A percentile compares a stretch with the other conserved stretches of the same genome.
Conservation (phyloP, 2,329 filamentous ascomycete species). For the Teratosphaeriaceae sp. region DNA sequence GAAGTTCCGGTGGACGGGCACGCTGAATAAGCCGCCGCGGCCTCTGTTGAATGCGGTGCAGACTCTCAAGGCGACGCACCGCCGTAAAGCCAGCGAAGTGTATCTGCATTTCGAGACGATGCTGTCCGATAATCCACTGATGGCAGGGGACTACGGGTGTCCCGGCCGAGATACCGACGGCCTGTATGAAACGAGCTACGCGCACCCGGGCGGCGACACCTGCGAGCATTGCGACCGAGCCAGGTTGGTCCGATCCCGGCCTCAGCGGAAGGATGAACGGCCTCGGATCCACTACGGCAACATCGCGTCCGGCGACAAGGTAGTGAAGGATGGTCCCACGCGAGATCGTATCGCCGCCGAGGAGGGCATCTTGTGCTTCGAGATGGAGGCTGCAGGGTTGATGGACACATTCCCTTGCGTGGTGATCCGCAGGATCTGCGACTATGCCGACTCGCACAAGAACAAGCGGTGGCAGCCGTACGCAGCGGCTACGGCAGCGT, state of each 20-base stretch:
- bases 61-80: conserved; percentile 6
- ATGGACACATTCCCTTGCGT: conserved; percentile 10
- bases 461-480: conserved; percentile 1
- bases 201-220: conserved; percentile 4
- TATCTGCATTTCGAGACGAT: conserved; percentile 4
- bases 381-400: conserved; percentile 22
- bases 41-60: conserved; percentile 9
- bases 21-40: conserved; percentile 10
- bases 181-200: conserved; percentile 4
- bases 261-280: background rate
- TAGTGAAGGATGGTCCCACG: conserved; percentile 16
- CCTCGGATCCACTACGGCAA: conserved; percentile 17
- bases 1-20: conserved; percentile 1
- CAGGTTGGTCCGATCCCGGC: conserved; percentile 3
- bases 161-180: conserved; percentile 5
- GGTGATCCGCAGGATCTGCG: background rate
- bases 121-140: background rate
- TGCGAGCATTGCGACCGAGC: conserved; percentile 6
- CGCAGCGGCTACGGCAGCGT: background rate
- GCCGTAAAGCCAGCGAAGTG: conserved; percentile 1
- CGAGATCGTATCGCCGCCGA: conserved; percentile 10
- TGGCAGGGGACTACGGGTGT: conserved; percentile 4
- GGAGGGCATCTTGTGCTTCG: conserved; percentile 16
- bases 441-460: conserved; percentile 1
- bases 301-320: conserved; percentile 20